Percentiles rank a stretch among this genome's conserved stretches.
Conservation (phyloP, 176 grass and related monocot genomes). For the Triticum timopheevii region DNA sequence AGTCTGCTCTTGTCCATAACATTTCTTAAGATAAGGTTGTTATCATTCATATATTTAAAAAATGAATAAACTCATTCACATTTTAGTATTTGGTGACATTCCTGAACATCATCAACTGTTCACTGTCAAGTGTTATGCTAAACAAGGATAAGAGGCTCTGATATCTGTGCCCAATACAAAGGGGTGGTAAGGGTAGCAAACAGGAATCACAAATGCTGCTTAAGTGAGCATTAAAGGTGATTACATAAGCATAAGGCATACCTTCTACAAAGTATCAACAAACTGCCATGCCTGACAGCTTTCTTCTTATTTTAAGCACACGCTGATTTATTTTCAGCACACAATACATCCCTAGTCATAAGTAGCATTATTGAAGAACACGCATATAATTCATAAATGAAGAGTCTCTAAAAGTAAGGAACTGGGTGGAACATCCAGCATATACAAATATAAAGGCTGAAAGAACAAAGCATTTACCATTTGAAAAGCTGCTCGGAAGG, state of each 20-base stretch:
- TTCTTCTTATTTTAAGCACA: neutral
- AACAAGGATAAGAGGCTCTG: too few relatives aligned
- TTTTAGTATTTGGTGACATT: too few relatives aligned
- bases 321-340: too few relatives aligned
- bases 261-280: neutral
- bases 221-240: neutral
- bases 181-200: neutral
- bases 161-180: neutral
- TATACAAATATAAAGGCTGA: neutral
- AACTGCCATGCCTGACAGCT: neutral
- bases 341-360: too few relatives aligned
- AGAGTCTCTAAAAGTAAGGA: conserved; percentile 10
- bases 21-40: too few relatives aligned
- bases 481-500: conserved; percentile 92
- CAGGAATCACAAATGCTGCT: neutral
- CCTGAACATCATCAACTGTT: too few relatives aligned
- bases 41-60: too few relatives aligned
- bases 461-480: conserved; percentile 45
- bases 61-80: too few relatives aligned
- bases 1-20: neutral
- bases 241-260: neutral
- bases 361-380: neutral
- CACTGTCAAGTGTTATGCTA: too few relatives aligned
- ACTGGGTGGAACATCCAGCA: conserved; percentile 5
- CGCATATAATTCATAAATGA: neutral